Percentiles rank a stretch among this genome's conserved stretches.
phyloP scores from a whole-genome alignment of 2,329 filamentous ascomycete genomes.

The Rhynchosporium graminicola region DNA sequence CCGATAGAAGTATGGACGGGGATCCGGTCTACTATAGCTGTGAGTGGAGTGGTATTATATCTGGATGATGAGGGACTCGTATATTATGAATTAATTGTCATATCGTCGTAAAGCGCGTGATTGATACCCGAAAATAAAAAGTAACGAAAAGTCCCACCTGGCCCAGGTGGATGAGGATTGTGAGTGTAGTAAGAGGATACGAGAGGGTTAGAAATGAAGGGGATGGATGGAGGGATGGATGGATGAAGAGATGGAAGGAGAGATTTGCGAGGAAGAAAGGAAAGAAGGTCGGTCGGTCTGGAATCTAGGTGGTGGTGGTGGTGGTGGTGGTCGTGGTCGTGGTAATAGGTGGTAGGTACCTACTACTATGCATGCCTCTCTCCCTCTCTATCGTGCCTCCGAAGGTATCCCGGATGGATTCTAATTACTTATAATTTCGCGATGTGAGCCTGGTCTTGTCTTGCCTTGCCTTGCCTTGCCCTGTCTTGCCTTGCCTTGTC shows the following conservation, averaged over 20 bases:
- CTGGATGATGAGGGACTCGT: constrained; percentile 52
- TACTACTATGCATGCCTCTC: not conserved
- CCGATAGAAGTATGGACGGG: constrained; percentile 2
- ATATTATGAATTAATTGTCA: constrained; percentile 18
- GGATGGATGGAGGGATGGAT: not conserved
- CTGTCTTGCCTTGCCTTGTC: not conserved
- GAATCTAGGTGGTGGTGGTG: not conserved
- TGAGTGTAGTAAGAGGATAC: too few species aligned
- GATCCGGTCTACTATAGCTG: constrained; percentile 38
- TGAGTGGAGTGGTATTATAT: constrained; percentile 46
- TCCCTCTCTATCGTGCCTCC: constrained; percentile 1
- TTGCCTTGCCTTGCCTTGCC: constrained; percentile 1
- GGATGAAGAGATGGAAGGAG: not conserved
- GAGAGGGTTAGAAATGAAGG: constrained; percentile 2
- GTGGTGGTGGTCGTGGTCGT: too few species aligned
- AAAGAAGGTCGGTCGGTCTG: not conserved
- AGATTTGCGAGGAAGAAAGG: not conserved
- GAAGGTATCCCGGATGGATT: not conserved
- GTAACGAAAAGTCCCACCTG: constrained; percentile 6
- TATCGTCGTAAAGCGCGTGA: constrained; percentile 13
- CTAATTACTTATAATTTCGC: not conserved
- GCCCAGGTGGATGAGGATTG: too few species aligned
- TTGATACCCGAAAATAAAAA: not conserved
- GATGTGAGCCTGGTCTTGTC: not conserved
- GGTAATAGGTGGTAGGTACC: too few species aligned